phyloP scores from a whole-genome alignment of 2,329 filamentous ascomycete species.

The Colletotrichum costaricense region DNA sequence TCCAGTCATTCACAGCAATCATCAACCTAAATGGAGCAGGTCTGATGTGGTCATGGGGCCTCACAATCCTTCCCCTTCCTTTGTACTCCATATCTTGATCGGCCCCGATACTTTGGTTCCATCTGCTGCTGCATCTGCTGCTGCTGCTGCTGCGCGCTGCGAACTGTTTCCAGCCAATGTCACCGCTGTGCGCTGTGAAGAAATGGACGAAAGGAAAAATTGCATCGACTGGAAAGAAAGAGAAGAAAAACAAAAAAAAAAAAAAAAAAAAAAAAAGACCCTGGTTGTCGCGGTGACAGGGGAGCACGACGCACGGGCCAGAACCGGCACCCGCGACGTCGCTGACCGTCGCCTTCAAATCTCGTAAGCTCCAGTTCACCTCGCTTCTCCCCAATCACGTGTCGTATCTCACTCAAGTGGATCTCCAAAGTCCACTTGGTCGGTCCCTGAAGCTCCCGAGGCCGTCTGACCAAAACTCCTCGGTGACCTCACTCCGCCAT shows the following conservation, averaged over 20 bases:
- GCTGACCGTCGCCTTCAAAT: not conserved
- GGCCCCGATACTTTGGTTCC: not conserved
- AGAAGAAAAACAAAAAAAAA: not conserved
- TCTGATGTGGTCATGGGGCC: conserved; percentile 3
- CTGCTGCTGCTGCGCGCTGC: not conserved
- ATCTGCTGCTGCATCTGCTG: not conserved
- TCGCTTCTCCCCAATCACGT: not conserved
- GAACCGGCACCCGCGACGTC: conserved; percentile 5
- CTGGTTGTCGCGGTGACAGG: conserved; percentile 29
- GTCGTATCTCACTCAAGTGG: not conserved
- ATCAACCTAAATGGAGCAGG: no score
- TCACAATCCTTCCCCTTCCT: not conserved
- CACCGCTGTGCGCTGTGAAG: not conserved
- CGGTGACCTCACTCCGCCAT: not conserved
- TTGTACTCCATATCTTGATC: not conserved
- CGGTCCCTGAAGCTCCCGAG: conserved; percentile 34
- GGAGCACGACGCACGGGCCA: conserved; percentile 9
- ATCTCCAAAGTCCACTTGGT: not conserved
- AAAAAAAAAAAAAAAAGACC: not conserved
- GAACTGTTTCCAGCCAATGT: not conserved
- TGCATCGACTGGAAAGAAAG: not conserved
- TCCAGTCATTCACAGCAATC: not conserved
- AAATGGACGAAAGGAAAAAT: not conserved
- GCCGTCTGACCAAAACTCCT: conserved; percentile 4
- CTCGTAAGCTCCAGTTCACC: not conserved